Percentiles rank a stretch among this genome's conserved stretches.
Conservation (phyloP, 306 rosid genomes). For the Cucumis hystrix region DNA sequence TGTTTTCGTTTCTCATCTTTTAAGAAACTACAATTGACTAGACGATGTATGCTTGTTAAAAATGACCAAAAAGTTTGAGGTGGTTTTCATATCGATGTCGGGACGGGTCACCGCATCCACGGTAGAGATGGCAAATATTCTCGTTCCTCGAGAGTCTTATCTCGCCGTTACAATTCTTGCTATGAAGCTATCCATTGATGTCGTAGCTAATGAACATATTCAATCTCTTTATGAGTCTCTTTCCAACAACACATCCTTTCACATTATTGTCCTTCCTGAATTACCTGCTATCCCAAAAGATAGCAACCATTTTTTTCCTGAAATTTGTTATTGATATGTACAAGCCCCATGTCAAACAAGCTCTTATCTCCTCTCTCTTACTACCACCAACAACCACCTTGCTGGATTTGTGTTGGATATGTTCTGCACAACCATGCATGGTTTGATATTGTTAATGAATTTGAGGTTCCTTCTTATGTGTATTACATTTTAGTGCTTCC, state of each 20-base stretch:
- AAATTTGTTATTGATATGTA: neutral
- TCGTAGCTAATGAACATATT: neutral
- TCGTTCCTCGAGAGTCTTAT: slow-evolving; percentile 10
- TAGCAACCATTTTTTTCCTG: neutral
- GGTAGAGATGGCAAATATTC: slow-evolving; percentile 19
- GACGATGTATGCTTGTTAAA: no score
- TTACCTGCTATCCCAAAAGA: neutral
- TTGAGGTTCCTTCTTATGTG: neutral
- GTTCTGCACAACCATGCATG: neutral
- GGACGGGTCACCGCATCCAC: slow-evolving; percentile 16
- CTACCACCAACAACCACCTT: neutral
- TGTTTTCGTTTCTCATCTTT: no score
- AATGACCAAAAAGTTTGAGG: neutral
- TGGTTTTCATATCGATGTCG: slow-evolving; percentile 17
- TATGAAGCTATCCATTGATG: neutral
- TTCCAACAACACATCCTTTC: neutral
- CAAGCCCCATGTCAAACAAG: neutral
- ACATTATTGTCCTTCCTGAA: slow-evolving; percentile 3
- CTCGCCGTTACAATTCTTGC: slow-evolving; percentile 9
- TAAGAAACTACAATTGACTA: neutral
- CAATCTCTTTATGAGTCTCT: neutral
- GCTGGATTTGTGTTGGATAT: neutral
- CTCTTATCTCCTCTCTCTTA: neutral
- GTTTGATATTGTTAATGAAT: neutral
- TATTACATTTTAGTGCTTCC: neutral